Base-by-base conservation (phyloP, 441 rosid genomes). In the Brassica hybrid region DNA sequence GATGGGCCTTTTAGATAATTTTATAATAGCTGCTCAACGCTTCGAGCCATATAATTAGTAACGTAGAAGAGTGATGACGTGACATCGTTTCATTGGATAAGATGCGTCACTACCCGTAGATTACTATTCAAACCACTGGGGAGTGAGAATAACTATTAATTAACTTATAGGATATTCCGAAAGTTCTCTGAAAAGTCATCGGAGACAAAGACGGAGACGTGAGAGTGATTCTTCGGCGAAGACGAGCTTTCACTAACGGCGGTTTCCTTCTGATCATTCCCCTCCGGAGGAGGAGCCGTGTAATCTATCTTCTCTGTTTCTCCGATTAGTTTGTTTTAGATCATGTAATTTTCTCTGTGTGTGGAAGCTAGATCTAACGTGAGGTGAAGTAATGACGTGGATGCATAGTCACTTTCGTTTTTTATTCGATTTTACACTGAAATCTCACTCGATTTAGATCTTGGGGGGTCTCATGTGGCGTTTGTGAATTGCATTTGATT, bases 191-290 rank as follows among this genome's bases (percentile, higher is more conserved):
- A 74, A 79, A 79, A 75, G 79, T 79, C 82, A 48, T 57, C 58
- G 58, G 65, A 73, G 78, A 62, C 65, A 61, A 73, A 60, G 27
- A 64, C 69, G 34, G 64, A 59, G 54, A 48, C 57, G 7, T 66
- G 76, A 65, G 68, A 56, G 66, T 68, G 76, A 27, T 74, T 79
- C 79, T 69, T 74, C 76, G 67, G 72, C 79, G 48, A 57, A 17
- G 62, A 43, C 57, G 17, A 79, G 82, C 82, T 69, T 21, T 21
- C 23, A 21, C 23, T 21, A 21, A 21, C 23, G 23, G 82, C 69
- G 76, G 79, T 79, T 79, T 79, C 73, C 73, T 70, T 71, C 65
- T 79, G 82, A 79, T 79, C 79, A 79, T 72, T 65, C 69, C 2
- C 69, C 69, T 1, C 69, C 36, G 48, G 0, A 21, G 23, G 23